Evolutionary conservation across 1,284 basidiomycete genomes (phyloP).

Genomic region (Cystobasidium sp.): DNA sequence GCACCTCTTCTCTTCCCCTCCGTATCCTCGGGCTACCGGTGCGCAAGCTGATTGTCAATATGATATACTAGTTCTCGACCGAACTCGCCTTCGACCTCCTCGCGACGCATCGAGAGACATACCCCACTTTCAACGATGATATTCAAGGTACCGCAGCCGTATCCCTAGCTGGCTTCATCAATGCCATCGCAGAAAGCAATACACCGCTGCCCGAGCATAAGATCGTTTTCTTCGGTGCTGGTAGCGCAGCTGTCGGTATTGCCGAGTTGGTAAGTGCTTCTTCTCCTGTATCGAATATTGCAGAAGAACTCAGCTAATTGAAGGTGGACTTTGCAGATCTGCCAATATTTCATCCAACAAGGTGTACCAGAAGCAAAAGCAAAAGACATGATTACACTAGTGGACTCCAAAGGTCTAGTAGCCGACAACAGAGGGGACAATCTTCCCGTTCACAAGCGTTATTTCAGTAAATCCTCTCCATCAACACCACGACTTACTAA

Average conservation of each 20-base stretch:
- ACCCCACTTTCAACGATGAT: conserved; percentile 88
- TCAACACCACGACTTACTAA: conserved; percentile 72
- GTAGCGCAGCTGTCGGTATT: conserved; percentile 86
- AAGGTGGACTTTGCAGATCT: neutral
- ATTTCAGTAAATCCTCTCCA: conserved; percentile 81
- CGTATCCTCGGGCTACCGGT: neutral
- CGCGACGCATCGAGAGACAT: conserved; percentile 71
- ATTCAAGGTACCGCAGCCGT: conserved; percentile 89
- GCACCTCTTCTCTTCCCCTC: neutral
- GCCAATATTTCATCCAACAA: conserved; percentile 38
- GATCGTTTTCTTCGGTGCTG: conserved; percentile 89
- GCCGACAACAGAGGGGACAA: conserved; percentile 65
- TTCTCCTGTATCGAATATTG: neutral
- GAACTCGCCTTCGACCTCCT: conserved; percentile 85
- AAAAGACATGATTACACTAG: conserved; percentile 44
- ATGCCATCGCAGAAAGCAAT: conserved; percentile 79
- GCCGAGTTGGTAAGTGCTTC: conserved; percentile 69
- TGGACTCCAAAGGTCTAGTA: conserved; percentile 68
- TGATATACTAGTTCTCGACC: conserved; percentile 62
- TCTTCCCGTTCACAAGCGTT: conserved; percentile 78
- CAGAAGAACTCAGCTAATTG: neutral
- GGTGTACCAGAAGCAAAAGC: conserved; percentile 37
- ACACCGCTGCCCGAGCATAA: conserved; percentile 73
- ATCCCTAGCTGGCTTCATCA: conserved; percentile 86
- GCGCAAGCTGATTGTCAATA: neutral